Evolutionary conservation across 2,329 filamentous ascomycete genomes (phyloP), one percentile per base, ranked within the genome.

Genomic region (Trichoderma koningiopsis): DNA sequence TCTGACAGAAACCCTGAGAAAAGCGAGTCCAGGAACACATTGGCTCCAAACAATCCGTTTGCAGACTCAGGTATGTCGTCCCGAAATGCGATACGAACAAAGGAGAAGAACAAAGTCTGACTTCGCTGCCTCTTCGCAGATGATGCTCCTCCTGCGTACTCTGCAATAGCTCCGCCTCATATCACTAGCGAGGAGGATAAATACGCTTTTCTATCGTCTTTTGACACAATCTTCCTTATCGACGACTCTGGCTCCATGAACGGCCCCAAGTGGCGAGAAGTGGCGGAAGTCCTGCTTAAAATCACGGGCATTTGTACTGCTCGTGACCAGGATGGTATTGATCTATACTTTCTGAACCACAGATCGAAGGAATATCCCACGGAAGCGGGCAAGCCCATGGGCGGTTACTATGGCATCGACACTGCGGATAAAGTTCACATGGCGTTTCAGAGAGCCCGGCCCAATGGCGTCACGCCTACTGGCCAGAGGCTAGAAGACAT

Each of bases 231-330:
- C 68, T 94, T 98, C 78, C 81, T 98, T 1, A 93, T 98, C 76
- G 95, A 98, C 77, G 95, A 98, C 82, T 94, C 91, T n/a, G 88
- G 89, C 5, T 94, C 91, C 74, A 98, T 98, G 95, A 83, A 84
- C 1, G 92, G 91, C 19, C n/a, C 86, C 85, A 35, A 35, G 27
- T 98, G 95, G 95, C 79, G 81, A 14, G 92, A 97, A 78, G 92
- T 92, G 0, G 81, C 85, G 31, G 82, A 86, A 10, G 92, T 91
- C 1, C 86, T 98, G 2, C 81, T 85, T 37, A 84, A 88, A 59
- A 94, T 98, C 75, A 87, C 93, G 0, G 93, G 93, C 0, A 91
- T 97, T 75, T 96, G 94, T 81, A 92, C 92, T 0, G 78, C 83
- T 4, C 89, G 92, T 78, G 95, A 98, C 77, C 81, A 83, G 0